phyloP scores from a whole-genome alignment of 495 filamentous ascomycete species.

The Saxispiralis lemnorum region DNA sequence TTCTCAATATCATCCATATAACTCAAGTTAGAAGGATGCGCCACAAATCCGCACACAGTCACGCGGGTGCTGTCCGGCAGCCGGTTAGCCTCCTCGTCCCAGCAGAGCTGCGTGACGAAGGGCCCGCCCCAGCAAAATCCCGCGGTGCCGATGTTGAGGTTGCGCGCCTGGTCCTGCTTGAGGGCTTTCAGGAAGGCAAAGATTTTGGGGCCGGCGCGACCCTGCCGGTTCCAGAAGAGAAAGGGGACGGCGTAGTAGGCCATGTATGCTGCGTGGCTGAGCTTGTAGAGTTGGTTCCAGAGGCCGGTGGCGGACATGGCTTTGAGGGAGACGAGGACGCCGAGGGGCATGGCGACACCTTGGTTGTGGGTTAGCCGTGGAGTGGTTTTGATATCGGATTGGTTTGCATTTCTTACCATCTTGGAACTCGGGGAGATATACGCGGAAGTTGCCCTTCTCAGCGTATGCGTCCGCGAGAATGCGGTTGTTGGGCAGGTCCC shows the following conservation, averaged over 20 bases:
- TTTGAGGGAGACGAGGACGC: slow-evolving; percentile 14
- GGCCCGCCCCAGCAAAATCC: slow-evolving; percentile 23
- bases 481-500: slow-evolving; percentile 17
- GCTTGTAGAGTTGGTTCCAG: slow-evolving; percentile 12
- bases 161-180: slow-evolving; percentile 13
- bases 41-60: slow-evolving; percentile 36
- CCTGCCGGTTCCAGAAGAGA: slow-evolving; percentile 1
- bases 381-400: neutral
- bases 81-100: slow-evolving; percentile 12
- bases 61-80: slow-evolving; percentile 22
- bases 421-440: slow-evolving; percentile 16
- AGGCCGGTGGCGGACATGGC: slow-evolving; percentile 12
- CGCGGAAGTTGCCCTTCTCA: slow-evolving; percentile 11
- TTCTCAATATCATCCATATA: slow-evolving; percentile 38
- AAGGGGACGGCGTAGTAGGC: slow-evolving; percentile 14
- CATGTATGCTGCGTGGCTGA: slow-evolving; percentile 13
- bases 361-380: neutral
- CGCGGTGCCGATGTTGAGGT: slow-evolving; percentile 17
- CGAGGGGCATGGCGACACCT: slow-evolving; percentile 9
- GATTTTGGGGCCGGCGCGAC: slow-evolving; percentile 12
- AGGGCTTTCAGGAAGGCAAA: slow-evolving; percentile 15
- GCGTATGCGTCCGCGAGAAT: slow-evolving; percentile 20
- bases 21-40: slow-evolving; percentile 34
- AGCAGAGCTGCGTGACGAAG: slow-evolving; percentile 15
- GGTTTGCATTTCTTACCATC: neutral